These are phyloP conservation scores for Boletus huronensis DNA, from an alignment of 768 basidiomycete genomes.

Conservation along the genomic window DNA sequence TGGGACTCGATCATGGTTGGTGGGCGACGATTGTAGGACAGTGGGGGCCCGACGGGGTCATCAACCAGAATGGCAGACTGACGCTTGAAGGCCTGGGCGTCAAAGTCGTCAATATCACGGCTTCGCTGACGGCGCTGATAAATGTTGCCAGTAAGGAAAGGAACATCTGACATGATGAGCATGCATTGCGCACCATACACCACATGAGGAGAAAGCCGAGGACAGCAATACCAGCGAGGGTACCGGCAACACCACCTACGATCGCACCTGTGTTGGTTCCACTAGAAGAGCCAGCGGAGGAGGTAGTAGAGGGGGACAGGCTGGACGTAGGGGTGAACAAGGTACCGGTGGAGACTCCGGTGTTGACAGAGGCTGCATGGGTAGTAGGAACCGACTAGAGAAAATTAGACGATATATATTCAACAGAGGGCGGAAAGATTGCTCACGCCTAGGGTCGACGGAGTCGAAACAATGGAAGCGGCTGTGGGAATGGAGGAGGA, in stretches of 20 bases:
- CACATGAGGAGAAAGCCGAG: slow-evolving; percentile 42
- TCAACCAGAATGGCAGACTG: slow-evolving; percentile 58
- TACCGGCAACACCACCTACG: slow-evolving; percentile 45
- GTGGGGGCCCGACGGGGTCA: slow-evolving; percentile 42
- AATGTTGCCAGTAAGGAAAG: slow-evolving; percentile 3
- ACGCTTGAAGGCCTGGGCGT: slow-evolving; percentile 56
- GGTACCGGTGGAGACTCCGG: not conserved
- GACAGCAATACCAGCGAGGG: slow-evolving; percentile 40
- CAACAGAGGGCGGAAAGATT: not conserved
- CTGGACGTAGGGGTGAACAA: slow-evolving; percentile 2
- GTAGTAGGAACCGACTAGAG: not conserved
- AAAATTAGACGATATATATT: not conserved
- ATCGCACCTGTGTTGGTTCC: slow-evolving; percentile 31
- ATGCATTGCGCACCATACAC: slow-evolving; percentile 40
- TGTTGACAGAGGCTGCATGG: not conserved
- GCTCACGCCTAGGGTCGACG: slow-evolving; percentile 18
- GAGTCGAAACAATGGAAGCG: slow-evolving; percentile 4
- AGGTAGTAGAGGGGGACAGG: slow-evolving; percentile 18
- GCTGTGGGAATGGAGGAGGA: slow-evolving; percentile 4
- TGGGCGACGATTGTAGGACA: slow-evolving; percentile 51
- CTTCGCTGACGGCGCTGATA: slow-evolving; percentile 43
- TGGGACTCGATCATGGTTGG: slow-evolving; percentile 64
- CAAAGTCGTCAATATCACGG: slow-evolving; percentile 42
- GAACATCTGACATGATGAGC: not conserved
- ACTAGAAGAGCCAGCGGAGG: slow-evolving; percentile 34